phyloP scores from a whole-genome alignment of 2,329 filamentous ascomycete genomes.

The Aspergillus terreus region DNA sequence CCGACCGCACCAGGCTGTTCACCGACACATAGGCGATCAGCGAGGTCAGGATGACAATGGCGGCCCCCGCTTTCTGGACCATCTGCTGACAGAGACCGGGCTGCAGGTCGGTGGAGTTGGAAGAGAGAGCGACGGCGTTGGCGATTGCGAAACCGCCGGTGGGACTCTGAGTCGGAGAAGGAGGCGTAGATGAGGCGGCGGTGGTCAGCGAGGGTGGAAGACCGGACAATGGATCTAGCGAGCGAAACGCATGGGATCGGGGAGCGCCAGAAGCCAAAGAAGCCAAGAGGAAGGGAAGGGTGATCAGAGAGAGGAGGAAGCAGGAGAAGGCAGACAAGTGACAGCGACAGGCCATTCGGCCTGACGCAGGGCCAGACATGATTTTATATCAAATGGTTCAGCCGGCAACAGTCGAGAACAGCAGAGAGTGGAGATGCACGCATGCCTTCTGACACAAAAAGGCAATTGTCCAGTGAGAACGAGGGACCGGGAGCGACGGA shows the following conservation, averaged over 20 bases:
- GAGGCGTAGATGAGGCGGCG: not conserved
- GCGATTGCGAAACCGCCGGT: not conserved
- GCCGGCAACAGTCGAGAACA: constrained; percentile 20
- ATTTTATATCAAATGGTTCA: not conserved
- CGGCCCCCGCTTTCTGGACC: constrained; percentile 37
- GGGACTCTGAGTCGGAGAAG: not conserved
- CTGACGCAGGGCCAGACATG: constrained; percentile 10
- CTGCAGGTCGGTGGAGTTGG: constrained; percentile 8
- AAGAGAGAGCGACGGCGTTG: constrained; percentile 1
- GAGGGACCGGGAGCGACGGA: constrained; percentile 22
- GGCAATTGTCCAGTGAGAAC: constrained; percentile 15
- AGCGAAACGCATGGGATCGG: too few species aligned
- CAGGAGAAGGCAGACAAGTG: constrained; percentile 3
- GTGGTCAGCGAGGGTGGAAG: not conserved
- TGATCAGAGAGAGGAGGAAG: constrained; percentile 1
- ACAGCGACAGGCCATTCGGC: constrained; percentile 9
- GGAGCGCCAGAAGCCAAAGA: too few species aligned
- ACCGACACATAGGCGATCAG: constrained; percentile 42
- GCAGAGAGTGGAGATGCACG: constrained; percentile 1
- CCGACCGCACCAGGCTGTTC: constrained; percentile 50
- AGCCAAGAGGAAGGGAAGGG: too few species aligned
- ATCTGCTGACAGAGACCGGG: constrained; percentile 33
- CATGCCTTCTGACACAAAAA: not conserved
- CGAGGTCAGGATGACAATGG: constrained; percentile 38
- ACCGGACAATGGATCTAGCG: too few species aligned